These are phyloP conservation scores for Mycena sp. DNA, from an alignment of 1,284 basidiomycete species.

Conservation along the genomic window DNA sequence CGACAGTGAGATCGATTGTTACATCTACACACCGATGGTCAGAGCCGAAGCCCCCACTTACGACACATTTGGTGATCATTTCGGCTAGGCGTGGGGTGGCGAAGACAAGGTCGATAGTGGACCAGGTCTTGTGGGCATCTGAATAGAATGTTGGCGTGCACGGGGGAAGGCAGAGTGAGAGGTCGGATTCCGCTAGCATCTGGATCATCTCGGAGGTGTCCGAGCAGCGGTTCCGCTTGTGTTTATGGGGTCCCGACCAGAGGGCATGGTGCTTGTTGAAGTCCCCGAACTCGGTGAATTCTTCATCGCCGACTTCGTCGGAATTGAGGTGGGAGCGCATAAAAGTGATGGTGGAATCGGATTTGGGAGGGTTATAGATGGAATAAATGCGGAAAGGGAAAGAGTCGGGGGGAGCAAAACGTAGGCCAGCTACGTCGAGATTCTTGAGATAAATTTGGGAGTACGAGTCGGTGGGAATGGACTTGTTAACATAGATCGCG, in stretches of 20 bases:
- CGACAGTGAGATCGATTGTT: not conserved
- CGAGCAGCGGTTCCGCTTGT: not conserved
- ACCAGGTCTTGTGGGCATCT: not conserved
- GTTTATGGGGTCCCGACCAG: slow-evolving; percentile 1
- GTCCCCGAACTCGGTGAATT: slow-evolving; percentile 6
- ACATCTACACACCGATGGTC: slow-evolving; percentile 4
- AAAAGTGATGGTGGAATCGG: not conserved
- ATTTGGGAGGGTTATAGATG: slow-evolving; percentile 6
- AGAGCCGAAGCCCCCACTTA: slow-evolving; percentile 1
- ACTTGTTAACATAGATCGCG: slow-evolving; percentile 6
- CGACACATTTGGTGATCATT: not conserved
- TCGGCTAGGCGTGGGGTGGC: too few species aligned
- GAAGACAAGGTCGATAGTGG: slow-evolving; percentile 10
- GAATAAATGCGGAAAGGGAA: too few species aligned
- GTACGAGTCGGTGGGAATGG: slow-evolving; percentile 2
- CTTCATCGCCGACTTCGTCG: not conserved
- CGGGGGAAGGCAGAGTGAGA: not conserved
- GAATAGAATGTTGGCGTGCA: slow-evolving; percentile 9
- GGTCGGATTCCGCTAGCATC: not conserved
- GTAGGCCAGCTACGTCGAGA: slow-evolving; percentile 10
- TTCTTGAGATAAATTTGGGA: slow-evolving; percentile 5
- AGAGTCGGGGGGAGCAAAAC: not conserved
- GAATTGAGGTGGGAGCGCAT: slow-evolving; percentile 3
- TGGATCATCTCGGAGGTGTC: slow-evolving; percentile 5
- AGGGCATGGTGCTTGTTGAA: slow-evolving; percentile 13